A percentile compares a stretch with the other conserved stretches of the same genome.
Evolutionary conservation across 1,139 yeast species (phyloP).

Genomic region (Geotrichum klebahnii): DNA sequence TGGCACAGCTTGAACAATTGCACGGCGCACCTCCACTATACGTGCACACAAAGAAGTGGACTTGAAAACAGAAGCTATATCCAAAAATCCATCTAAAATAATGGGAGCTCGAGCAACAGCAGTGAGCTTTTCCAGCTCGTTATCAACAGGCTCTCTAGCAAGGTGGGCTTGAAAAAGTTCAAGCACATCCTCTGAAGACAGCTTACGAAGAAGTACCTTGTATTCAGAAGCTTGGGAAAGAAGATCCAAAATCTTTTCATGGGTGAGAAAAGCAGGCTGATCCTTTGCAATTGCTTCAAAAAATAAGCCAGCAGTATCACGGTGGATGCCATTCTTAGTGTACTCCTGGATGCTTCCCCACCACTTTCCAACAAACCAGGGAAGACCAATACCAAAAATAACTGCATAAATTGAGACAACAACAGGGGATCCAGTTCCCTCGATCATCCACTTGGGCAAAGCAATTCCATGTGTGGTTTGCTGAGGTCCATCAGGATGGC

Average conservation of each 20-base stretch:
- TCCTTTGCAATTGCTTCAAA: constrained; percentile 57
- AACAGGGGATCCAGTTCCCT: constrained; percentile 69
- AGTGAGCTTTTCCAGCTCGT: constrained; percentile 49
- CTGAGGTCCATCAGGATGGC: constrained; percentile 98
- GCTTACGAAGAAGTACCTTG: constrained; percentile 44
- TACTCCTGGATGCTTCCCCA: constrained; percentile 80
- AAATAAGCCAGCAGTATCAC: constrained; percentile 72
- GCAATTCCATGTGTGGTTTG: constrained; percentile 95
- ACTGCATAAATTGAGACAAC: constrained; percentile 64
- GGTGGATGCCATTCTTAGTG: constrained; percentile 80
- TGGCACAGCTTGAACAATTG: constrained; percentile 74
- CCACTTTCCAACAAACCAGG: constrained; percentile 76
- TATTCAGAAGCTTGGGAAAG: constrained; percentile 64
- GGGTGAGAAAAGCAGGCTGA: constrained; percentile 60
- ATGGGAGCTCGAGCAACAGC: constrained; percentile 62
- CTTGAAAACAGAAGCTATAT: constrained; percentile 77
- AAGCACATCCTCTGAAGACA: constrained; percentile 48
- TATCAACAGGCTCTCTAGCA: constrained; percentile 45
- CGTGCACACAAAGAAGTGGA: constrained; percentile 59
- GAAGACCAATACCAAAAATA: constrained; percentile 73
- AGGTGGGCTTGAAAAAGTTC: constrained; percentile 55
- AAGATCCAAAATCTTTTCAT: constrained; percentile 56
- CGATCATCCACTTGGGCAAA: constrained; percentile 84
- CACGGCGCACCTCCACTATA: constrained; percentile 65
- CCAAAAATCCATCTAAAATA: constrained; percentile 68